Conservation (phyloP, 2,329 filamentous ascomycete genomes). For the Chrysosporium keratinophilum region DNA sequence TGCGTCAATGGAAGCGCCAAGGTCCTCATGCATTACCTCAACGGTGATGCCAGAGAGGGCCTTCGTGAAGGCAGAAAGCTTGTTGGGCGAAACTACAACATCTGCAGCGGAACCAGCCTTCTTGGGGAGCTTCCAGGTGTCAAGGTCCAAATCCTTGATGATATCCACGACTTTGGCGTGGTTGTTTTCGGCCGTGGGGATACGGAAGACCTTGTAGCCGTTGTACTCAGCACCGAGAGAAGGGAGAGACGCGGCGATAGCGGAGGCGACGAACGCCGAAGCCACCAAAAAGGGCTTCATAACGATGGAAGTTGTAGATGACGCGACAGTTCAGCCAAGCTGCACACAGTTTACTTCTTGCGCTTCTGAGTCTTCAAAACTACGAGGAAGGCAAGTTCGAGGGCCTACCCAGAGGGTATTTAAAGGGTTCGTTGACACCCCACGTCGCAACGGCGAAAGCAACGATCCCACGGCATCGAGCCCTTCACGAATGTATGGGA, state of each 20-base stretch:
- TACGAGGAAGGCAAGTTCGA: too few species aligned
- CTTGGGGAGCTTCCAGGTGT: conserved; percentile 18
- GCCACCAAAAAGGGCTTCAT: conserved; percentile 8
- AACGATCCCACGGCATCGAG: too few species aligned
- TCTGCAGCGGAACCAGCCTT: conserved; percentile 27
- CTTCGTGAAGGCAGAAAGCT: conserved; percentile 31
- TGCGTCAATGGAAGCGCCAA: conserved; percentile 33
- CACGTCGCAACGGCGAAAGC: too few species aligned
- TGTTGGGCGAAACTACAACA: conserved; percentile 33
- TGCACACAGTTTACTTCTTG: too few species aligned
- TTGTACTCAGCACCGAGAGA: conserved; percentile 14
- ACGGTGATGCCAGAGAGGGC: conserved; percentile 25
- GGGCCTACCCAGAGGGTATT: too few species aligned
- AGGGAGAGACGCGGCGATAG: conserved; percentile 6
- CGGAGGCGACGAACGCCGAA: conserved; percentile 8
- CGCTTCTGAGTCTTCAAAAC: too few species aligned
- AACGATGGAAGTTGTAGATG: neutral
- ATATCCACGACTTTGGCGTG: conserved; percentile 16
- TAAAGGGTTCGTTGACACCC: too few species aligned
- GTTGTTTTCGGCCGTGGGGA: conserved; percentile 14
- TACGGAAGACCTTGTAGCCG: conserved; percentile 20
- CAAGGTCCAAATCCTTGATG: conserved; percentile 16
- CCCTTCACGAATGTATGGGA: too few species aligned
- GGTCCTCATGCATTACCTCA: conserved; percentile 35
- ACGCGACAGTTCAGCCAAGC: too few species aligned